Evolutionary conservation across 129 eudicot species (phyloP), one percentile per base, ranked within the genome.

Genomic region (Saposhnikovia divaricata): DNA sequence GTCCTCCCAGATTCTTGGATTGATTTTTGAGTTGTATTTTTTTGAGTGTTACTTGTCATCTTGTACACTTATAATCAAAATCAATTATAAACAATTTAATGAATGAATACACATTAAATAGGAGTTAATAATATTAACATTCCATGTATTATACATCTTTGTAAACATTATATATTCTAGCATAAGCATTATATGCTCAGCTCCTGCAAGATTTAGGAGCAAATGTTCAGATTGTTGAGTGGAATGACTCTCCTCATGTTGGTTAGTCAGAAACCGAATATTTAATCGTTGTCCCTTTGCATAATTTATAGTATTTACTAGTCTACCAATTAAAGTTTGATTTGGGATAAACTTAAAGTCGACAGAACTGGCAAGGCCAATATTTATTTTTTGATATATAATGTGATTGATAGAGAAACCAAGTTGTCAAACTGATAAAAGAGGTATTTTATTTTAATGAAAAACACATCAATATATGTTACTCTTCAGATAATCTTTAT

Each of bases 141-240:
- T n/a, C n/a, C n/a, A n/a, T n/a, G n/a, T n/a, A n/a, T n/a, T n/a
- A n/a, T n/a, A n/a, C n/a, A n/a, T n/a, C n/a, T n/a, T n/a, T n/a
- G n/a, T n/a, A n/a, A n/a, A n/a, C n/a, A n/a, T n/a, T n/a, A n/a
- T n/a, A n/a, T n/a, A n/a, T n/a, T n/a, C n/a, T n/a, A n/a, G n/a
- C n/a, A n/a, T n/a, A n/a, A n/a, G n/a, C n/a, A n/a, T n/a, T n/a
- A n/a, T n/a, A n/a, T 86, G 97, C 93, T 82, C 89, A 81, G 80
- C 84, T 83, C 15, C 77, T 91, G 61, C 90, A 87, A 82, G 97
- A 91, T 73, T 48, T 85, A 77, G 98, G 98, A 48, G 98, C 85
- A 50, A 79, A 87, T 80, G 93, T 93, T 48, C 85, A 84, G 80
- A 86, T 93, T 81, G 85, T 93, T 65, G 85, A 86, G 81, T 88